Evolutionary conservation across 345 rosid species (phyloP).

Genomic region (Turnera subulata): DNA sequence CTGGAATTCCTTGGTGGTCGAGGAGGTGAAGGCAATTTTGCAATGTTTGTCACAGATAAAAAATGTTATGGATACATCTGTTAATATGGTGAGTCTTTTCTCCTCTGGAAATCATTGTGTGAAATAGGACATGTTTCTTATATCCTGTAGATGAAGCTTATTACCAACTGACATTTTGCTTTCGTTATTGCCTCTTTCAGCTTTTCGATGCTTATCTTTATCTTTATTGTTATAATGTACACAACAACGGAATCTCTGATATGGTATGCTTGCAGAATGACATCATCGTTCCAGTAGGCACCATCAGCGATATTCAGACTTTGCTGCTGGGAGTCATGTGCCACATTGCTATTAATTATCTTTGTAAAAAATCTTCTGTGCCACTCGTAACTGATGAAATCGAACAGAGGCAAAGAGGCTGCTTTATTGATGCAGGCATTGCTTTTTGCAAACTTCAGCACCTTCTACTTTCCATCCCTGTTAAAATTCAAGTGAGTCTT

Average conservation of each 20-base stretch:
- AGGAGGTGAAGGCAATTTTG: conserved; percentile 77
- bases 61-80: conserved; percentile 48
- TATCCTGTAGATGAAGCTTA: not conserved
- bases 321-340: conserved; percentile 82
- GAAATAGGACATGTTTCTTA: not conserved
- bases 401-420: conserved; percentile 62
- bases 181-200: conserved; percentile 1
- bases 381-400: conserved; percentile 40
- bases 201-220: not conserved
- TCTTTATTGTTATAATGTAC: conserved; percentile 2
- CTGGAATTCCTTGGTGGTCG: conserved; percentile 56
- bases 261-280: conserved; percentile 51
- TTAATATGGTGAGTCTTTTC: conserved; percentile 52
- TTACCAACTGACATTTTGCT: conserved; percentile 3
- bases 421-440: conserved; percentile 77
- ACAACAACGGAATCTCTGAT: conserved; percentile 12
- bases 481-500: conserved; percentile 69
- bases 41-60: conserved; percentile 57
- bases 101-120: not conserved
- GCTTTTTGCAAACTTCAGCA: conserved; percentile 94
- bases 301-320: conserved; percentile 58
- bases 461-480: conserved; percentile 49
- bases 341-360: conserved; percentile 52
- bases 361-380: conserved; percentile 51
- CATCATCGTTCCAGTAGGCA: conserved; percentile 32